phyloP scores from a whole-genome alignment of 106 monocot species.

The Amphibolis antarctica region DNA sequence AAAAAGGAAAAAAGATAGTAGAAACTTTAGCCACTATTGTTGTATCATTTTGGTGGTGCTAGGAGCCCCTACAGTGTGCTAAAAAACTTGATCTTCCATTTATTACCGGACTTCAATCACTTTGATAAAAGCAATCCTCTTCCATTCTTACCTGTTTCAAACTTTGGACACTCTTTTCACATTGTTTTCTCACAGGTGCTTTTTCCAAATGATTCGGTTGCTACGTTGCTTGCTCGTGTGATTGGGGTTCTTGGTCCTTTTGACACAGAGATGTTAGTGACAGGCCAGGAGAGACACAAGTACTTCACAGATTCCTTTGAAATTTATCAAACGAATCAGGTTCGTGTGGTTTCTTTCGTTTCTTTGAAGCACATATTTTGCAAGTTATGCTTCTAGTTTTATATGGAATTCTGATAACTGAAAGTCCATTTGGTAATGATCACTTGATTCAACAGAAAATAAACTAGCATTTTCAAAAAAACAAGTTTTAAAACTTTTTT shows the following conservation, averaged over 20 bases:
- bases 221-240: constrained; percentile 68
- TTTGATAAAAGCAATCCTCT: no score
- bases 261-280: constrained; percentile 64
- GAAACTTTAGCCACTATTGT: no score
- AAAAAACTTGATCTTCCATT: no score
- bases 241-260: constrained; percentile 76
- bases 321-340: constrained; percentile 66
- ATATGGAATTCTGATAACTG: neutral
- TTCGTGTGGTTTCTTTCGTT: constrained; percentile 10
- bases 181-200: constrained; percentile 40
- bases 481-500: no score
- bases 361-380: neutral
- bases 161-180: neutral
- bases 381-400: neutral
- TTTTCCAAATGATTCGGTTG: constrained; percentile 70
- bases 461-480: no score
- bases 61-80: neutral
- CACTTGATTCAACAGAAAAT: no score
- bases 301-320: constrained; percentile 72
- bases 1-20: no score
- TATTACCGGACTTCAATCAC: no score
- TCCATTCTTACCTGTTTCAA: no score
- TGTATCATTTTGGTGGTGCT: no score
- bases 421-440: neutral
- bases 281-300: constrained; percentile 56